These are phyloP conservation scores for Gnomoniopsis smithogilvyi DNA, from an alignment of 2,329 filamentous ascomycete species.

Conservation along the genomic window DNA sequence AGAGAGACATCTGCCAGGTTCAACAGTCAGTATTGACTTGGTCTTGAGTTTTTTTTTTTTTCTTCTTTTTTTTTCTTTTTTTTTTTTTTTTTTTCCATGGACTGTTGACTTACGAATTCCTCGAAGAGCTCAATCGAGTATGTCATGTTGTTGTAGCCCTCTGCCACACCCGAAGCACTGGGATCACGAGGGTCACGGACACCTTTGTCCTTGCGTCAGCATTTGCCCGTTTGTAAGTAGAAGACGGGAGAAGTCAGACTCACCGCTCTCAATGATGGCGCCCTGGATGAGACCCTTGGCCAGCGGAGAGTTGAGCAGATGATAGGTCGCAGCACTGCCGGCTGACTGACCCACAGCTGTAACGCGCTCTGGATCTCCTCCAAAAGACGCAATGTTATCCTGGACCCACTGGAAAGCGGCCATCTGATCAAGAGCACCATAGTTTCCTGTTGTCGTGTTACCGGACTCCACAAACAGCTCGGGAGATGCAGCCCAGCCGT, in stretches of 20 bases:
- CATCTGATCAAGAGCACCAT: slow-evolving; percentile 46
- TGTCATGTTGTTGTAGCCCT: slow-evolving; percentile 19
- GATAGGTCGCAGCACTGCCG: slow-evolving; percentile 21
- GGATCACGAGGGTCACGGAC: slow-evolving; percentile 26
- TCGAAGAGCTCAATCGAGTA: slow-evolving; percentile 2
- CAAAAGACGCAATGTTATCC: slow-evolving; percentile 40
- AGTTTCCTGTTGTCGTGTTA: slow-evolving; percentile 37
- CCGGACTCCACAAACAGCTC: slow-evolving; percentile 21
- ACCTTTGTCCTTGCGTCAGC: too few species aligned
- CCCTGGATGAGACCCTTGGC: slow-evolving; percentile 24
- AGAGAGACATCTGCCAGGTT: background rate
- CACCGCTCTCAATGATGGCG: slow-evolving; percentile 25
- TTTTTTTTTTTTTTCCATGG: too few species aligned
- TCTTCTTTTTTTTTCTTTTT: too few species aligned
- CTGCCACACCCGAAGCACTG: slow-evolving; percentile 19
- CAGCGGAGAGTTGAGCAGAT: slow-evolving; percentile 26
- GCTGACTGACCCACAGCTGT: slow-evolving; percentile 23
- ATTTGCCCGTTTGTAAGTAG: too few species aligned
- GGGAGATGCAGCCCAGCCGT: slow-evolving; percentile 47
- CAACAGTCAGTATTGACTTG: background rate
- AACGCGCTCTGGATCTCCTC: slow-evolving; percentile 35
- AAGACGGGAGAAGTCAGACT: background rate
- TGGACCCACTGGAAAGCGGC: slow-evolving; percentile 48
- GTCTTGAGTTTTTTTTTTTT: too few species aligned
- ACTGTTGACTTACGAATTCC: slow-evolving; percentile 2